These are phyloP conservation scores for Penicillium sp. DNA, from an alignment of 2,329 filamentous ascomycete species.

Conservation along the genomic window DNA sequence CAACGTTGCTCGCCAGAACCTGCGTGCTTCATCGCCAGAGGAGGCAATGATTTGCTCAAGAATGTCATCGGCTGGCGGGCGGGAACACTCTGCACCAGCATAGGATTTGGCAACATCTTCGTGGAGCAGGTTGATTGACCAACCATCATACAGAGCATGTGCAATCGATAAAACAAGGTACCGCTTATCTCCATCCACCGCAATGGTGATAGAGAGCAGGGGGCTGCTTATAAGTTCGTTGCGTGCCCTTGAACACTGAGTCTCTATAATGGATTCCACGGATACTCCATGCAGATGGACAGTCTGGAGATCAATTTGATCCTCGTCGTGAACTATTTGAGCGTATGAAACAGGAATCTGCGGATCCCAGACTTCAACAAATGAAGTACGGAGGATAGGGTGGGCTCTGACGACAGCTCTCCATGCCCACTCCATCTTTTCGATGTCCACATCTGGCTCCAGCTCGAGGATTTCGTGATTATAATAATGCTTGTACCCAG, in stretches of 20 bases:
- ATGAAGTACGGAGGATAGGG: constrained; percentile 74
- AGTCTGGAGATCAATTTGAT: constrained; percentile 37
- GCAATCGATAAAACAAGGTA: constrained; percentile 69
- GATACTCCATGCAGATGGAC: constrained; percentile 20
- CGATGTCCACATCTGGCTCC: constrained; percentile 53
- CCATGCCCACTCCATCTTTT: constrained; percentile 63
- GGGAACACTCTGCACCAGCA: constrained; percentile 39
- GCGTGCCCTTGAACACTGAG: constrained; percentile 13
- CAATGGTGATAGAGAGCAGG: constrained; percentile 39
- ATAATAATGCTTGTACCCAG: constrained; percentile 74
- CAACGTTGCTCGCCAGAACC: constrained; percentile 73
- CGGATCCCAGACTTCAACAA: constrained; percentile 65
- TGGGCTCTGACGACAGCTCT: constrained; percentile 57
- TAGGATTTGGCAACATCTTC: constrained; percentile 69
- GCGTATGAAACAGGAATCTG: constrained; percentile 56
- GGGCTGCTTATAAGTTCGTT: constrained; percentile 23
- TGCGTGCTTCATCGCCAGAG: constrained; percentile 49
- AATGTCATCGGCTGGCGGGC: constrained; percentile 54
- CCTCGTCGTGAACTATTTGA: constrained; percentile 50
- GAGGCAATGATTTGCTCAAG: constrained; percentile 56
- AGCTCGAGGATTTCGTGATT: constrained; percentile 77
- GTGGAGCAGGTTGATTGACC: constrained; percentile 74
- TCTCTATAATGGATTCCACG: constrained; percentile 27
- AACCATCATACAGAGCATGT: constrained; percentile 88
- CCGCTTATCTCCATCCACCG: constrained; percentile 33